Percentiles rank a stretch among this genome's conserved stretches.
Conservation (phyloP, 2,329 filamentous ascomycete species). For the Chalaropsis thielavioides region DNA sequence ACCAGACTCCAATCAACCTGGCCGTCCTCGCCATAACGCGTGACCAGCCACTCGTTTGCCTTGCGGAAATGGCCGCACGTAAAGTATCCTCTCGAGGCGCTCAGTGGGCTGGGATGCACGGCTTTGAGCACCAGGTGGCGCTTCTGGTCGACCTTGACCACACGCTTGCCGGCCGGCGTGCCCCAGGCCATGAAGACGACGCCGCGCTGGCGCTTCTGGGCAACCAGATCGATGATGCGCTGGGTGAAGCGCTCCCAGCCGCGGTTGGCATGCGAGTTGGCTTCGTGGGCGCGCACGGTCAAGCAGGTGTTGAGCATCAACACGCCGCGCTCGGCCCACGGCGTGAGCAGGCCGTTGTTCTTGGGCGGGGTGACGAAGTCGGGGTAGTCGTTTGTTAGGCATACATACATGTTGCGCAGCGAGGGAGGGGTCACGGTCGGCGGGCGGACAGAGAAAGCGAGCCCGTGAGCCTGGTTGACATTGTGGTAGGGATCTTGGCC, state of each 20-base stretch:
- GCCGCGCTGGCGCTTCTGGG: conserved; percentile 57
- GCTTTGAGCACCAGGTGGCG: conserved; percentile 72
- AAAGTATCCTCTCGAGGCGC: conserved; percentile 68
- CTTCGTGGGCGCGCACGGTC: conserved; percentile 78
- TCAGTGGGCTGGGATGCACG: conserved; percentile 88
- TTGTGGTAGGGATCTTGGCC: conserved; percentile 98
- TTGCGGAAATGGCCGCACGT: conserved; percentile 68
- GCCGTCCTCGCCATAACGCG: conserved; percentile 63
- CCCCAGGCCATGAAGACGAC: conserved; percentile 97
- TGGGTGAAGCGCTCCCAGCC: conserved; percentile 95
- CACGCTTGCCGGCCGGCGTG: conserved; percentile 64
- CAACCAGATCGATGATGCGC: conserved; percentile 75
- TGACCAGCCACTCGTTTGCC: conserved; percentile 71
- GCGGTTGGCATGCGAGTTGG: conserved; percentile 69
- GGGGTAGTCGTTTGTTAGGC: conserved; percentile 78
- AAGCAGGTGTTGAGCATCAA: conserved; percentile 89
- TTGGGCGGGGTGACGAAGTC: conserved; percentile 60
- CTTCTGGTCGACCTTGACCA: conserved; percentile 54
- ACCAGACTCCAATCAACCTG: conserved; percentile 71
- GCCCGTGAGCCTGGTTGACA: conserved; percentile 83
- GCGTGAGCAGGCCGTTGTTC: conserved; percentile 67
- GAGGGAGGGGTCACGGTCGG: conserved; percentile 81
- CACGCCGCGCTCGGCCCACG: conserved; percentile 88
- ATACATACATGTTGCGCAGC: conserved; percentile 84
- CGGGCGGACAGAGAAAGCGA: conserved; percentile 87